phyloP scores from a whole-genome alignment of 2,329 filamentous ascomycete genomes.

The Dothistroma septosporum region DNA sequence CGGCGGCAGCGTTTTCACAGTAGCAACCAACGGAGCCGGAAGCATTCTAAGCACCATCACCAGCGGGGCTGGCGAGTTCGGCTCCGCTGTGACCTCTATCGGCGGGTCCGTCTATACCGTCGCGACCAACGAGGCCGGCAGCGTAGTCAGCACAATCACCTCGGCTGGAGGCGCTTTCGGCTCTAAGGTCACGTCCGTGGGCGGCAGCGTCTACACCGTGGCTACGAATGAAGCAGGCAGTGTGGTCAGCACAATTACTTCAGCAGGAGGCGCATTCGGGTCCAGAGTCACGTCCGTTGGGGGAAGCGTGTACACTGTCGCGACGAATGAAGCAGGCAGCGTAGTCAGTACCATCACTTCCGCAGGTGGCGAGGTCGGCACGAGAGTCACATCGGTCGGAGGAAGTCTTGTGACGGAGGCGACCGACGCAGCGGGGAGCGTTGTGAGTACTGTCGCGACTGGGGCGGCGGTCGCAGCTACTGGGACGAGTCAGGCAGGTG shows the following conservation, averaged over 20 bases:
- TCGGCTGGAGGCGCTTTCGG: constrained; percentile 6
- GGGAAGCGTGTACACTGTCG: constrained; percentile 12
- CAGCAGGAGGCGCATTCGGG: background rate
- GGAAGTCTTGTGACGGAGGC: constrained; percentile 9
- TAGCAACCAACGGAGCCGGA: constrained; percentile 12
- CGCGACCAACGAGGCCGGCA: constrained; percentile 10
- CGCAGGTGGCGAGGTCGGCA: background rate
- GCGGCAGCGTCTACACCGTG: constrained; percentile 11
- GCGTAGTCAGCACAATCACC: constrained; percentile 23
- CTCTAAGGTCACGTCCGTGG: constrained; percentile 9
- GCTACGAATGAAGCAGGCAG: constrained; percentile 16
- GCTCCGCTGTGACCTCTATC: constrained; percentile 7
- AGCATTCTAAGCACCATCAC: constrained; percentile 11
- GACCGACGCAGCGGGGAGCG: constrained; percentile 6
- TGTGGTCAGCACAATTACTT: constrained; percentile 13
- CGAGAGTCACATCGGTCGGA: constrained; percentile 10
- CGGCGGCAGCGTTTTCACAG: constrained; percentile 15
- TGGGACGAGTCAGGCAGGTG: constrained; percentile 13
- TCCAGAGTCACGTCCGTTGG: constrained; percentile 12
- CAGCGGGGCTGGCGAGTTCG: constrained; percentile 6
- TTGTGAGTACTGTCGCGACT: constrained; percentile 1
- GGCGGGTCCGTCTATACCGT: constrained; percentile 17
- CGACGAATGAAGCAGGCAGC: constrained; percentile 16
- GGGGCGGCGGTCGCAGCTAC: background rate
- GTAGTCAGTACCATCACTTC: constrained; percentile 13